These are phyloP conservation scores for Coemansia sp. DNA, from an alignment of 192 early-diverging fungal species.

Conservation along the genomic window DNA sequence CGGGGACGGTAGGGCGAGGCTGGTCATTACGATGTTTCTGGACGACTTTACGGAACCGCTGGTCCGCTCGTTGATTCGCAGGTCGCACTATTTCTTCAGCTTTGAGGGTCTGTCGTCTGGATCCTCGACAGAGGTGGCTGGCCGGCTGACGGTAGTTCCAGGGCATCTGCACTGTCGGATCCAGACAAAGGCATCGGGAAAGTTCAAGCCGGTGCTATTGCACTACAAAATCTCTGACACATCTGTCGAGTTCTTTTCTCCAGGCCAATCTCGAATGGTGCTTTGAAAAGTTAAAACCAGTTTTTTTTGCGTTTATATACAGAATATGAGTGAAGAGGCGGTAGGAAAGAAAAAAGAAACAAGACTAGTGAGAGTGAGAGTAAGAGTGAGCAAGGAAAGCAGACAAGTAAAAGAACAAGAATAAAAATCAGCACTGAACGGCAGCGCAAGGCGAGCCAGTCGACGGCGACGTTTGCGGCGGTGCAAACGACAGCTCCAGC, in stretches of 20 bases:
- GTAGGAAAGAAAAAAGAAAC: not conserved
- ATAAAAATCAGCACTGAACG: not conserved
- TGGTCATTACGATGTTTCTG: conserved; percentile 28
- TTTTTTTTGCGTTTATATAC: conserved; percentile 10
- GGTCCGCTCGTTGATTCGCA: conserved; percentile 20
- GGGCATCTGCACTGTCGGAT: conserved; percentile 40
- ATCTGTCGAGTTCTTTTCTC: conserved; percentile 46
- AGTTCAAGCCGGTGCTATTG: conserved; percentile 32
- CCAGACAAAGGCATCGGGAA: not conserved
- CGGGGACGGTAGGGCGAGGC: not conserved
- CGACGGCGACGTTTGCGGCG: not conserved
- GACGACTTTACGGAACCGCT: conserved; percentile 31
- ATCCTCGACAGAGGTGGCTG: conserved; percentile 36
- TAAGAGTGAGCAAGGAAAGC: not conserved
- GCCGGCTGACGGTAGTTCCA: conserved; percentile 39
- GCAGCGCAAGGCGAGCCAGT: not conserved
- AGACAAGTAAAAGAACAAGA: not conserved
- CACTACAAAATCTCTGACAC: conserved; percentile 43
- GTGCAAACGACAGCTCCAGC: conserved; percentile 38
- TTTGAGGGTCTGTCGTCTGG: conserved; percentile 36
- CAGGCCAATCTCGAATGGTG: conserved; percentile 45
- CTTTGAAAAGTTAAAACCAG: conserved; percentile 1
- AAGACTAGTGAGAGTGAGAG: not conserved
- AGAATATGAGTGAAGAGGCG: not conserved
- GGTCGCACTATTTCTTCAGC: conserved; percentile 29